These are phyloP conservation scores for Trametes versicolor DNA, from an alignment of 1,284 basidiomycete species.

Conservation along the genomic window DNA sequence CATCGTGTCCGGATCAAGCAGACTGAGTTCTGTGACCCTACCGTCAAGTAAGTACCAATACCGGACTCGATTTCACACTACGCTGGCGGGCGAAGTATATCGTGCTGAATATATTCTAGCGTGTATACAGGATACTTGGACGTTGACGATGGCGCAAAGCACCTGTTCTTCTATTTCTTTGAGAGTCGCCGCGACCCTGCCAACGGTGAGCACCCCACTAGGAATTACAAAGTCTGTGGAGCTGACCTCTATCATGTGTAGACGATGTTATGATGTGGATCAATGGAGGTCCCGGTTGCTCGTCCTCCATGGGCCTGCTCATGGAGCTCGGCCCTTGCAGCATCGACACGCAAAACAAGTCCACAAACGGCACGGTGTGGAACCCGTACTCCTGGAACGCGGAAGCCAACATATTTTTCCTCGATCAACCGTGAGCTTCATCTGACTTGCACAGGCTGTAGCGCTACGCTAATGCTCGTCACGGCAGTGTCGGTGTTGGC, in stretches of 20 bases:
- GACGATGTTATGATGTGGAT: constrained; percentile 81
- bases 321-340: constrained; percentile 63
- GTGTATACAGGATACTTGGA: constrained; percentile 73
- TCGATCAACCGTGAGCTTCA: constrained; percentile 66
- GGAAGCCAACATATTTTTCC: constrained; percentile 75
- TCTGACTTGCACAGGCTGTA: neutral
- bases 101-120: constrained; percentile 37
- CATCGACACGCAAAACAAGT: constrained; percentile 59
- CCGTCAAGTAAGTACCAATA: constrained; percentile 56
- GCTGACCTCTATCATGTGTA: constrained; percentile 12
- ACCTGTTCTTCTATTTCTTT: constrained; percentile 89
- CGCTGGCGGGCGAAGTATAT: neutral
- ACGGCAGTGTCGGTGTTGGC: constrained; percentile 65
- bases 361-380: constrained; percentile 62
- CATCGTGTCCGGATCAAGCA: constrained; percentile 71
- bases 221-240: neutral
- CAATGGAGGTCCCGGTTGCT: constrained; percentile 77
- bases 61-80: neutral
- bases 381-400: constrained; percentile 74
- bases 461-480: too few species aligned
- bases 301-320: constrained; percentile 70
- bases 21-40: constrained; percentile 68
- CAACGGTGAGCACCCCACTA: constrained; percentile 44
- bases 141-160: constrained; percentile 66
- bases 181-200: constrained; percentile 76